Evolutionary conservation across 2,329 filamentous ascomycete species (phyloP), one percentile per base, ranked within the genome.

Genomic region (Ramularia endophylla): DNA sequence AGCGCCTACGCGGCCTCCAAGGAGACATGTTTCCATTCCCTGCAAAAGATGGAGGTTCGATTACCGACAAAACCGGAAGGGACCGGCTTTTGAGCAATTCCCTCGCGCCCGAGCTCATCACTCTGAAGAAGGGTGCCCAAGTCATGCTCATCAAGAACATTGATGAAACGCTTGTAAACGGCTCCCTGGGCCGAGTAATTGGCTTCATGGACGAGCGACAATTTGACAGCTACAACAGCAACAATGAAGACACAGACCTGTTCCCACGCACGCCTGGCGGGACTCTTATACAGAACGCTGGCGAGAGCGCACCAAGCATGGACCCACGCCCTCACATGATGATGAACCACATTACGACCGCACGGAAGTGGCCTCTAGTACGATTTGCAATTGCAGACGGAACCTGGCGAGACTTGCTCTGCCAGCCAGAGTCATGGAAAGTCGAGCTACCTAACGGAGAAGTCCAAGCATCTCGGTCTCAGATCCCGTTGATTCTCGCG

Each of bases 91-190:
- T 98, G 5, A 65, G 77, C 5, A 95, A 90, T 58, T 94, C 94
- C 78, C 95, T 98, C 85, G 89, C 92, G 0, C 89, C 92, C 0
- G 83, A 83, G 54, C 60, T 66, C 0, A 77, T 98, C 15, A 79
- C 85, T 25, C 68, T 98, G 20, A 97, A 95, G 64, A 83, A 92
- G 48, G 87, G 88, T 8, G 87, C 92, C 0, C 94, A 98, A 61
- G 94, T 98, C 32, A 98, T 98, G 92, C 72, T 98, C n/a, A 95
- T 98, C 72, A 98, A 98, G 65, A 98, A 98, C 56, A 83, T 97
- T 67, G 92, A 98, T 58, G 87, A 95, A 28, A 82, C 79, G 0
- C 74, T 98, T 0, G 92, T 97, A 53, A 98, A 98, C 59, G 92
- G 92, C 4, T 94, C 90, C 0, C 73, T 98, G 8, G 92, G 92